Base-by-base conservation (phyloP, 768 basidiomycete species). In the Daedaleopsis sinensis region DNA sequence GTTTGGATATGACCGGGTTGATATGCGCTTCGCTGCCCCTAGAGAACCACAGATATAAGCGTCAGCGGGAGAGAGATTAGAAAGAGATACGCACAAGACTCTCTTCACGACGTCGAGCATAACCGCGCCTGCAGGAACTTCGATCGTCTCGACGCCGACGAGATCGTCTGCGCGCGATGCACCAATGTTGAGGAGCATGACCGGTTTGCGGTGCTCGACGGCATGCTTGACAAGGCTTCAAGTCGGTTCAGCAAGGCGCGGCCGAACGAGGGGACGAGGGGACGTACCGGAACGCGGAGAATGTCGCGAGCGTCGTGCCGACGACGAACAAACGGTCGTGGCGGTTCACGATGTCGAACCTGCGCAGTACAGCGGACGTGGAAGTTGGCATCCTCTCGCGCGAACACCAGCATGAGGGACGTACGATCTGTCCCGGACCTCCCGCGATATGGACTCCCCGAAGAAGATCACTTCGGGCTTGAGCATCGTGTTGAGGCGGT, bases 301-400 rank as follows among this genome's bases (percentile, higher is more conserved):
- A 97, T 0, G 96, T 98, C 0, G 96, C 94, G 27, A 97, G 83
- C 1, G 93, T 94, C 0, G 94, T 96, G 37, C 96, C 96, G 39
- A 96, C 76, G 43, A 96, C 77, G 48, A 98, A 83, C 0, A 98
- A 73, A 48, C 85, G 80, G 55, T 92, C 88, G 21, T 85, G 77
- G 9, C 72, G 70, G 61, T 88, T 84, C 42, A 96, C 69, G 37
- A 86, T 78, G 18, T 66, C 69, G 67, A 83, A 87, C 27, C 91
- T 91, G 62, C 12, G 35, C 18, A 42, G 18, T 9, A 54, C 19
- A 15, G 27, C n/a, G 47, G 5, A 1, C 27, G 13, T 23, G 9
- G n/a, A 38, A 7, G 18, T 23, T 12, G 19, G 42, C 21, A 16
- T 36, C 21, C 35, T 32, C 27, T 32, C 3, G n/a, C 27, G 18